Evolutionary conservation across 148 eudicot species (phyloP).

Genomic region (Chenopodium album): DNA sequence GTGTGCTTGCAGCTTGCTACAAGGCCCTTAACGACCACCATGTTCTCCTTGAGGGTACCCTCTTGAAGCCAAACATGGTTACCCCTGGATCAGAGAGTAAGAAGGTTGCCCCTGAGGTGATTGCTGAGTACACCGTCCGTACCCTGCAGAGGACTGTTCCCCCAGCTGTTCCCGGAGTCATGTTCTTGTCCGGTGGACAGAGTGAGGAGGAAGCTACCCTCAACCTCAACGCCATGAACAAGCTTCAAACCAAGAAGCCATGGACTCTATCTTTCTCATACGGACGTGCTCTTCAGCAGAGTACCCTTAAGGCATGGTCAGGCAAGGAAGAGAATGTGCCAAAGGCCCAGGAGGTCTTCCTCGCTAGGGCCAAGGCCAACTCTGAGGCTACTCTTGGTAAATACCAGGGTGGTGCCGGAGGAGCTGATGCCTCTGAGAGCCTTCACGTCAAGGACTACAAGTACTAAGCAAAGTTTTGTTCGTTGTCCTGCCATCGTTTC

Average conservation of each 20-base stretch:
- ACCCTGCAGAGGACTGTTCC: slow-evolving; percentile 88
- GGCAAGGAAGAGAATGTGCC: slow-evolving; percentile 69
- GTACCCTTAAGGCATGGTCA: slow-evolving; percentile 92
- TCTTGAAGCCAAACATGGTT: slow-evolving; percentile 95
- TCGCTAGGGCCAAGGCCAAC: slow-evolving; percentile 81
- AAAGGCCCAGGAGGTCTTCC: slow-evolving; percentile 76
- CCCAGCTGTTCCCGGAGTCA: slow-evolving; percentile 83
- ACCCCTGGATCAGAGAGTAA: slow-evolving; percentile 79
- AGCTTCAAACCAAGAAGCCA: slow-evolving; percentile 76
- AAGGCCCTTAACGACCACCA: slow-evolving; percentile 92
- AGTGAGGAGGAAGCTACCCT: slow-evolving; percentile 92
- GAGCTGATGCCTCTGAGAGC: slow-evolving; percentile 82
- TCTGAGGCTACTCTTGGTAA: slow-evolving; percentile 88
- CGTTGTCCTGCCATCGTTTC: not conserved
- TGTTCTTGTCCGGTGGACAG: slow-evolving; percentile 96
- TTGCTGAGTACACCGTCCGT: slow-evolving; percentile 85
- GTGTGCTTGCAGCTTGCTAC: slow-evolving; percentile 87
- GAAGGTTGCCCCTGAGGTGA: slow-evolving; percentile 76
- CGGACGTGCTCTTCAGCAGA: slow-evolving; percentile 89
- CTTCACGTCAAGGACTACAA: slow-evolving; percentile 97
- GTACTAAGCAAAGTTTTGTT: slow-evolving; percentile 43
- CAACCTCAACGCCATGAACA: slow-evolving; percentile 95
- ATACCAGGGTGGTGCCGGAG: slow-evolving; percentile 63
- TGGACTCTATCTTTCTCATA: slow-evolving; percentile 88
- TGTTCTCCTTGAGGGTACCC: slow-evolving; percentile 83